These are phyloP conservation scores for Capsicum pubescens DNA, from an alignment of 257 asterid genomes.

Conservation along the genomic window DNA sequence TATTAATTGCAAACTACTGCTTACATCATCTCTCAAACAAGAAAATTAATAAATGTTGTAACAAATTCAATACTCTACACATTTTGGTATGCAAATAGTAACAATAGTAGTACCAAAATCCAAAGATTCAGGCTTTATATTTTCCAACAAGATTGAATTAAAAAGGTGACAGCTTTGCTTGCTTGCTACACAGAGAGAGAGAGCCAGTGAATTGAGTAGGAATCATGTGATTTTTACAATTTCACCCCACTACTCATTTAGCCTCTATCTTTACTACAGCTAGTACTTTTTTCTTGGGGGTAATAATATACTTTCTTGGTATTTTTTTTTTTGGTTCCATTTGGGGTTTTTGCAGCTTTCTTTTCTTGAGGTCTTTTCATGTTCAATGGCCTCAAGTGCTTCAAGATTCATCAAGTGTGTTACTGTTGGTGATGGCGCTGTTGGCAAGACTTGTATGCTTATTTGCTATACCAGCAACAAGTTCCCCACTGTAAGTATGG, in stretches of 20 bases:
- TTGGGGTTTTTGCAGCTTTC: conserved; percentile 22
- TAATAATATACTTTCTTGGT: neutral
- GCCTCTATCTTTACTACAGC: neutral
- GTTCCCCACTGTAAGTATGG: conserved; percentile 77
- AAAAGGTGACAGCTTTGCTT: conserved; percentile 23
- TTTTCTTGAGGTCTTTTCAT: conserved; percentile 33
- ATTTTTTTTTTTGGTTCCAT: conserved; percentile 26
- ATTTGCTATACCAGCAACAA: conserved; percentile 97
- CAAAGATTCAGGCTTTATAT: conserved; percentile 18
- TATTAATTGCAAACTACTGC: conserved; percentile 29
- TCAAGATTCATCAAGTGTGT: conserved; percentile 98
- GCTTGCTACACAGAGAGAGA: conserved; percentile 32
- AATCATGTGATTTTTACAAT: conserved; percentile 64
- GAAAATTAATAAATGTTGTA: conserved; percentile 10
- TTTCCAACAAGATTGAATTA: conserved; percentile 20
- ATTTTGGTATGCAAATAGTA: neutral
- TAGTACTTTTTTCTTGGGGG: neutral
- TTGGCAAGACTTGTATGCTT: conserved; percentile 99
- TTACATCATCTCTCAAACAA: neutral
- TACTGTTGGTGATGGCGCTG: conserved; percentile 99
- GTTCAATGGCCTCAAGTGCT: conserved; percentile 79
- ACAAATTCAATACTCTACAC: neutral
- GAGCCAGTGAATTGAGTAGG: conserved; percentile 40
- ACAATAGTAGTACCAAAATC: neutral
- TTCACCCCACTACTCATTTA: conserved; percentile 28